phyloP scores from a whole-genome alignment of 768 basidiomycete genomes.

The Naganishia antarctica region DNA sequence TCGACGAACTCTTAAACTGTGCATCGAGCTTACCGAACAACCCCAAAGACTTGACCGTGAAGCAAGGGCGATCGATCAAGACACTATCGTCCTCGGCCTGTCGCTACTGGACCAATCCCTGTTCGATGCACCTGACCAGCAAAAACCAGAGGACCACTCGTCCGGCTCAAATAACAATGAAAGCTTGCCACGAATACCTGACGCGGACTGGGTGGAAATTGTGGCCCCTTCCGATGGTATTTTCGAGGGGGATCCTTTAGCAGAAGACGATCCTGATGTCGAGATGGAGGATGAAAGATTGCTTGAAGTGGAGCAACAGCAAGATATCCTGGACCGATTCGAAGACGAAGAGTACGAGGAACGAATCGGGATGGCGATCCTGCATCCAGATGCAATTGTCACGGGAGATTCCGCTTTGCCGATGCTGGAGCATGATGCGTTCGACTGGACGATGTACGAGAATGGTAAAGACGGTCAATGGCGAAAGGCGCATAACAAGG shows the following conservation, averaged over 20 bases:
- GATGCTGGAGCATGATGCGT: constrained; percentile 10
- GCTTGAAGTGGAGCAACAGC: background rate
- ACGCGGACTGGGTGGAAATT: constrained; percentile 1
- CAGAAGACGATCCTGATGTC: background rate
- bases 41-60: background rate
- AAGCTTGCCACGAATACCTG: background rate
- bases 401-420: background rate
- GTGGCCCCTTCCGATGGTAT: background rate
- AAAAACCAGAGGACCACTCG: background rate
- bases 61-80: background rate
- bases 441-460: constrained; percentile 16
- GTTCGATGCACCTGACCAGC: background rate
- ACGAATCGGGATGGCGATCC: background rate
- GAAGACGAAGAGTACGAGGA: constrained; percentile 13
- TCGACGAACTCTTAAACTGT: background rate
- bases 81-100: background rate
- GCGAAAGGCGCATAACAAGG: background rate
- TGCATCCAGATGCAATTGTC: background rate
- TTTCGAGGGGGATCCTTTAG: background rate
- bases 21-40: background rate
- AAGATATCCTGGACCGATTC: background rate
- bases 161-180: background rate
- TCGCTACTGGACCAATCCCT: background rate
- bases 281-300: background rate
- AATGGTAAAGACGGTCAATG: background rate